phyloP scores from a whole-genome alignment of 306 rosid genomes.

The Lathyrus sativus region DNA sequence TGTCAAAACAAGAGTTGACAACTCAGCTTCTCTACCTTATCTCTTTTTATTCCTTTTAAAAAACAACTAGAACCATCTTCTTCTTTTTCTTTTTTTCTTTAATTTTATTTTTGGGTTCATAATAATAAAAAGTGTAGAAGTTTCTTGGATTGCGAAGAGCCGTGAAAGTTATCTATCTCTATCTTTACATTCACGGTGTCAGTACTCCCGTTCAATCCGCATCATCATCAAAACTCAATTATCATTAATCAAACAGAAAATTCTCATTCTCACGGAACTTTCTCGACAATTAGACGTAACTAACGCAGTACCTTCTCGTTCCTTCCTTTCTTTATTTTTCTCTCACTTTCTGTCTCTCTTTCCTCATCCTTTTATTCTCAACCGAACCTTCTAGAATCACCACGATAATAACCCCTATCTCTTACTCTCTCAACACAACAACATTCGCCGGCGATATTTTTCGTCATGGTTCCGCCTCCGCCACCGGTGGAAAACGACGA shows the following conservation, averaged over 20 bases:
- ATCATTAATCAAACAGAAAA: background rate
- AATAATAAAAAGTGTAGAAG: slow-evolving; percentile 5
- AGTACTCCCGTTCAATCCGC: background rate
- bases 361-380: slow-evolving; percentile 36
- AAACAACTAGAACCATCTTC: background rate
- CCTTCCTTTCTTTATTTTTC: slow-evolving; percentile 37
- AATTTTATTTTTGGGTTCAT: background rate
- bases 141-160: slow-evolving; percentile 1
- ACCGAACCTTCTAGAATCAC: slow-evolving; percentile 81
- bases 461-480: slow-evolving; percentile 51
- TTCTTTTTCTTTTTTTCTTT: background rate
- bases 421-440: background rate
- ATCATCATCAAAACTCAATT: background rate
- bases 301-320: slow-evolving; percentile 58
- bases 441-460: background rate
- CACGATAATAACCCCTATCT: background rate
- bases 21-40: too few species aligned
- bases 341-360: slow-evolving; percentile 2
- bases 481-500: slow-evolving; percentile 50
- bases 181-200: slow-evolving; percentile 3
- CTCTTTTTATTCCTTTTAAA: too few species aligned
- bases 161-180: background rate
- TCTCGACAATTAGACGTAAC: slow-evolving; percentile 55
- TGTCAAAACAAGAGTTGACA: too few species aligned
- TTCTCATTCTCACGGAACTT: slow-evolving; percentile 54